A percentile compares a stretch with the other conserved stretches of the same genome.
phyloP scores from a whole-genome alignment of 345 rosid genomes.

The Hirschfeldia incana region DNA sequence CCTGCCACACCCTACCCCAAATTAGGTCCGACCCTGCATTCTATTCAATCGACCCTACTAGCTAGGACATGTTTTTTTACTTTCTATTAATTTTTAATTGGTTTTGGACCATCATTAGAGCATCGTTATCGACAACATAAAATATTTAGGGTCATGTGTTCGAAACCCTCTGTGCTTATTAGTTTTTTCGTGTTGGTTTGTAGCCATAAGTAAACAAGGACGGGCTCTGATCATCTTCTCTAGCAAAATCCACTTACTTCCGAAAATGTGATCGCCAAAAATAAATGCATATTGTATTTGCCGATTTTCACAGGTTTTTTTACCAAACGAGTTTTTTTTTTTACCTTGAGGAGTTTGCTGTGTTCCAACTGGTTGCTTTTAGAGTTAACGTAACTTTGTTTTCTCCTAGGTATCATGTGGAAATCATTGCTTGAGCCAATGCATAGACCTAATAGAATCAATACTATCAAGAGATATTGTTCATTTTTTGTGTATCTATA shows the following conservation, averaged over 20 bases:
- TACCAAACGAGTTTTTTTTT: too few species aligned
- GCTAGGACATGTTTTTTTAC: too few species aligned
- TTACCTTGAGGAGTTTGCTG: constrained; percentile 31
- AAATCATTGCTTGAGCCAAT: constrained; percentile 21
- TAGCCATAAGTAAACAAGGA: too few species aligned
- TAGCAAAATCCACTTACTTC: constrained; percentile 23
- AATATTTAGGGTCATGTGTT: too few species aligned
- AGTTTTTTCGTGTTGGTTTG: too few species aligned
- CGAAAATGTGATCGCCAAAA: constrained; percentile 5
- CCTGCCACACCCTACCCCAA: too few species aligned
- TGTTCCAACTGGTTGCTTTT: constrained; percentile 29
- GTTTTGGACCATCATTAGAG: too few species aligned
- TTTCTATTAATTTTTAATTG: too few species aligned
- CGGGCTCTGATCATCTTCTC: constrained; percentile 10
- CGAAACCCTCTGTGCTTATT: too few species aligned
- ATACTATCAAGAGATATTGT: neutral
- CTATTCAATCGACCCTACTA: too few species aligned
- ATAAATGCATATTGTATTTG: constrained; percentile 4
- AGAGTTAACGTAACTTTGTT: neutral
- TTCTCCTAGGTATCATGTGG: constrained; percentile 18
- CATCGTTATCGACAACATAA: too few species aligned
- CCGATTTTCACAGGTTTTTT: neutral
- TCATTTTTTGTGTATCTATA: constrained; percentile 12
- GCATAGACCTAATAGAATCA: constrained; percentile 1
- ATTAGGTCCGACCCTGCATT: too few species aligned